Conservation (phyloP, 2,329 filamentous ascomycete species). For the Phaeophleospora eucalypticola region DNA sequence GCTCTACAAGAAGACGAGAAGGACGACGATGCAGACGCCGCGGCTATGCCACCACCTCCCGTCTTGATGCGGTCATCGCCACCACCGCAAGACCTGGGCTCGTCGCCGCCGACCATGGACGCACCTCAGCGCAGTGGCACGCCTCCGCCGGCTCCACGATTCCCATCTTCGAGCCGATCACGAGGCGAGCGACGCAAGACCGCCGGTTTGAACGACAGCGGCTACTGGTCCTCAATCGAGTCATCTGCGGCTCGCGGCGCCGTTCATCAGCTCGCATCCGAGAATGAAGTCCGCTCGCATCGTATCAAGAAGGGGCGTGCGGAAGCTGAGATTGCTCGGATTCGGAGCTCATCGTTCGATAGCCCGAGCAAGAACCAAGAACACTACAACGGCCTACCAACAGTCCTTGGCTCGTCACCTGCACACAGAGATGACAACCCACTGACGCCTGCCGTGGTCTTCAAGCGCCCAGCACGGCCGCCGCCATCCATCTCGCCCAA, state of each 20-base stretch:
- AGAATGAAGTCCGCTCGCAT: constrained; percentile 63
- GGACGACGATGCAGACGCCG: constrained; percentile 34
- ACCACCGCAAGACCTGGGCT: constrained; percentile 68
- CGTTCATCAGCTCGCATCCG: constrained; percentile 65
- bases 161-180: constrained; percentile 59
- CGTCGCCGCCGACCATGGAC: constrained; percentile 84
- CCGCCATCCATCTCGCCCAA: constrained; percentile 84
- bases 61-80: constrained; percentile 62
- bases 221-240: constrained; percentile 93
- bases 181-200: constrained; percentile 71
- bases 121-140: constrained; percentile 63
- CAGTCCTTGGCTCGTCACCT: constrained; percentile 37
- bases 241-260: constrained; percentile 75
- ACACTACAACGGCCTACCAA: constrained; percentile 45
- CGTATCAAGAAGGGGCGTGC: constrained; percentile 79
- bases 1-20: constrained; percentile 45
- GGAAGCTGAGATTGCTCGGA: constrained; percentile 90
- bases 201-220: constrained; percentile 82
- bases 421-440: constrained; percentile 47
- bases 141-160: constrained; percentile 65
- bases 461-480: constrained; percentile 62
- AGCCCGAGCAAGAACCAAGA: constrained; percentile 69
- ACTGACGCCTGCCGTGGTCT: constrained; percentile 77
- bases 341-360: constrained; percentile 87
- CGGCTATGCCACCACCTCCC: constrained; percentile 40